Percentiles rank a stretch among this genome's conserved stretches.
phyloP scores from a whole-genome alignment of 805 yeast genomes.

The Barnettozyma californica region DNA sequence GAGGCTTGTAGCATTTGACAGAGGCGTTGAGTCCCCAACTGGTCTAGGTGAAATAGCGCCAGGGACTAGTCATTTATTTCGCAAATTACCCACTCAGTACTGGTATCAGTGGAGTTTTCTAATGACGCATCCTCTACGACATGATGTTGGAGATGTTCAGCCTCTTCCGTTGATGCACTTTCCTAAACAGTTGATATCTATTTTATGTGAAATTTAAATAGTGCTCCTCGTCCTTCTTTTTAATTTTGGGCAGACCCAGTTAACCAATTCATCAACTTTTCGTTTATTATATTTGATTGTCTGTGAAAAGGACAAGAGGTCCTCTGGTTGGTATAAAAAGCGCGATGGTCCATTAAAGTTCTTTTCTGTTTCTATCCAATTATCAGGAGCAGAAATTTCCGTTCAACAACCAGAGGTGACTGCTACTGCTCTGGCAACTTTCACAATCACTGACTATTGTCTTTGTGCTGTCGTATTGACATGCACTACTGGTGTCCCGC shows the following conservation, averaged over 20 bases:
- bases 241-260: neutral
- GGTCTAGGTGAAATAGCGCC: neutral
- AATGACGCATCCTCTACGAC: neutral
- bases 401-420: slow-evolving; percentile 59
- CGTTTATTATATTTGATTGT: neutral
- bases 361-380: neutral
- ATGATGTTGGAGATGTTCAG: neutral
- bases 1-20: too few relatives aligned
- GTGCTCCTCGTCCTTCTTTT: neutral
- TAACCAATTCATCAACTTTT: neutral
- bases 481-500: slow-evolving; percentile 3
- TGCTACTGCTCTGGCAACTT: slow-evolving; percentile 73
- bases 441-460: slow-evolving; percentile 82
- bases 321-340: neutral
- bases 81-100: neutral
- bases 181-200: neutral
- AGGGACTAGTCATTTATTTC: neutral
- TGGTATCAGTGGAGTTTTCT: too few relatives aligned
- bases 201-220: neutral
- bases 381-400: neutral
- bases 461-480: slow-evolving; percentile 64
- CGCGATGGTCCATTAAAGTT: neutral
- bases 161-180: neutral
- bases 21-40: too few relatives aligned
- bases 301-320: neutral